phyloP scores from a whole-genome alignment of 2,329 filamentous ascomycete genomes.

The Byssochlamys sp. region DNA sequence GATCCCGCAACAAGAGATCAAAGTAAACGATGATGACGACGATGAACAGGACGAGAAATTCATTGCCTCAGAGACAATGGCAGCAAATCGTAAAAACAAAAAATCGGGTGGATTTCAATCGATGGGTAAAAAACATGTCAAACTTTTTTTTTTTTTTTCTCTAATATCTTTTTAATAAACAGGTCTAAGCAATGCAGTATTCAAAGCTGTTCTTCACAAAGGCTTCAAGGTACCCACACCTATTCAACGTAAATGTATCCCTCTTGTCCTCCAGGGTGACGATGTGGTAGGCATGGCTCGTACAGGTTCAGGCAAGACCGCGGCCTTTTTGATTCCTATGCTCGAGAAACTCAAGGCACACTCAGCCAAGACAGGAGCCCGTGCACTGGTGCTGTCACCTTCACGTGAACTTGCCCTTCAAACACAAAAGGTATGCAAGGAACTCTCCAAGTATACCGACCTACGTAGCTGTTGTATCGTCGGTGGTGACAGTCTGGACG shows the following conservation, averaged over 20 bases:
- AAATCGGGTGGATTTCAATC: slow-evolving; percentile 95
- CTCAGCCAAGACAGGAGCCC: slow-evolving; percentile 72
- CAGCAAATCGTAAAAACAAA: slow-evolving; percentile 81
- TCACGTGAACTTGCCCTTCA: slow-evolving; percentile 90
- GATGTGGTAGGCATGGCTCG: slow-evolving; percentile 99
- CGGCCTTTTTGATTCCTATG: slow-evolving; percentile 96
- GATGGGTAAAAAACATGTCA: slow-evolving; percentile 77
- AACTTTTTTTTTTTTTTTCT: too few relatives aligned
- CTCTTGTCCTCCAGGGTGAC: slow-evolving; percentile 74
- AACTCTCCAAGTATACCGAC: slow-evolving; percentile 81
- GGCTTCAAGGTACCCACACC: slow-evolving; percentile 93
- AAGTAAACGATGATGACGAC: slow-evolving; percentile 52
- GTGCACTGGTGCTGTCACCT: slow-evolving; percentile 80
- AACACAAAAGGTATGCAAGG: slow-evolving; percentile 91
- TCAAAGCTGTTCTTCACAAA: slow-evolving; percentile 82
- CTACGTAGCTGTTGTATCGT: slow-evolving; percentile 85
- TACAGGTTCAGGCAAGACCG: slow-evolving; percentile 97
- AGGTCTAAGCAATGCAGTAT: too few relatives aligned
- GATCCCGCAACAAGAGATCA: too few relatives aligned
- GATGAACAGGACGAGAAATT: slow-evolving; percentile 66
- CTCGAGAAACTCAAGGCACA: slow-evolving; percentile 85
- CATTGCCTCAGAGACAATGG: slow-evolving; percentile 77
- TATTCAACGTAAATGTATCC: slow-evolving; percentile 94
- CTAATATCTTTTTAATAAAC: too few relatives aligned
- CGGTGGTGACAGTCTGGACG: slow-evolving; percentile 88